Evolutionary conservation across 2,329 filamentous ascomycete species (phyloP).

Genomic region (Pleoardoris graminearum): DNA sequence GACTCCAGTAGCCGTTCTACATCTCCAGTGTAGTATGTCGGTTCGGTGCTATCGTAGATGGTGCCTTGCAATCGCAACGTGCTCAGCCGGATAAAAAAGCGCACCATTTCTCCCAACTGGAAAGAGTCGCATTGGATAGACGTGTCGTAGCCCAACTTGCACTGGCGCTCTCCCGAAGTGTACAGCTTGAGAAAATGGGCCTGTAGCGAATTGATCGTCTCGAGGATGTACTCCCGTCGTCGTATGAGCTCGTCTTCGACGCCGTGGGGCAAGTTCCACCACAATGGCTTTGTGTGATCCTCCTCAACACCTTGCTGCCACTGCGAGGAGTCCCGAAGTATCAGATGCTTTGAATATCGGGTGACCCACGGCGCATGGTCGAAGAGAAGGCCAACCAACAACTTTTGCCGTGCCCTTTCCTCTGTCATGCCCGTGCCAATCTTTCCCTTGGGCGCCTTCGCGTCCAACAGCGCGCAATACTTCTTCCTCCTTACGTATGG

Average conservation of each 20-base stretch:
- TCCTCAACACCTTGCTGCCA: slow-evolving; percentile 54
- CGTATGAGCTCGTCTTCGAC: slow-evolving; percentile 71
- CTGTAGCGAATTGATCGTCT: slow-evolving; percentile 70
- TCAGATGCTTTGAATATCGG: slow-evolving; percentile 65
- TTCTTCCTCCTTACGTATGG: slow-evolving; percentile 56
- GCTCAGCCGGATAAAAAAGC: slow-evolving; percentile 66
- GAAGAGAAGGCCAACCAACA: slow-evolving; percentile 67
- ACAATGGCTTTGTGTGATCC: slow-evolving; percentile 55
- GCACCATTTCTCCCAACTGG: slow-evolving; percentile 76
- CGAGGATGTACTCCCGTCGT: slow-evolving; percentile 67
- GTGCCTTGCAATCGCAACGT: slow-evolving; percentile 60
- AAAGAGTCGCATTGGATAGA: slow-evolving; percentile 74
- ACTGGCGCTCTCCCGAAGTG: slow-evolving; percentile 68
- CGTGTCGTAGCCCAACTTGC: slow-evolving; percentile 73
- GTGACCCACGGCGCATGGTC: slow-evolving; percentile 65
- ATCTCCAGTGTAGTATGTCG: slow-evolving; percentile 61
- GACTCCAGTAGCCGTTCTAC: slow-evolving; percentile 63
- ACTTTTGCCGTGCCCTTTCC: slow-evolving; percentile 69
- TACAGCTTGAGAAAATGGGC: slow-evolving; percentile 69
- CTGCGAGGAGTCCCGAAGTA: slow-evolving; percentile 65
- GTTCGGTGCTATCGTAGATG: slow-evolving; percentile 46
- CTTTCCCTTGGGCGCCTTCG: slow-evolving; percentile 48
- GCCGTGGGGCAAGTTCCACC: slow-evolving; percentile 73
- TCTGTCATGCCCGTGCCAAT: slow-evolving; percentile 54
- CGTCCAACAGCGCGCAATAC: slow-evolving; percentile 48